Evolutionary conservation across 75 land plant species (phyloP).

Genomic region (Adiantum capillusveneris): DNA sequence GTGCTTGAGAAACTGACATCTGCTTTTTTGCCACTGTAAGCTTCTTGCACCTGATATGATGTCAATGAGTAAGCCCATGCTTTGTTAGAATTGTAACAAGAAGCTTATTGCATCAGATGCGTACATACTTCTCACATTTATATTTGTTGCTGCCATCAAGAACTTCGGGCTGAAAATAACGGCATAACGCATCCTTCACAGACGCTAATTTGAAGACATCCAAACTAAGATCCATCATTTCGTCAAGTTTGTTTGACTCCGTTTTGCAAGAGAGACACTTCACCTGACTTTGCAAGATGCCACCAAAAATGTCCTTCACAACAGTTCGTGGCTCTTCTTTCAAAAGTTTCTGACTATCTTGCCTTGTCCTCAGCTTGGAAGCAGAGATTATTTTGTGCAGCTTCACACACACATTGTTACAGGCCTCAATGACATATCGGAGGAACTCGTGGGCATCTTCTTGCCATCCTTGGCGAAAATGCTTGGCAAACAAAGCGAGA

Average conservation of each 20-base stretch:
- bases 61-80: background rate
- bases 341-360: constrained; percentile 7
- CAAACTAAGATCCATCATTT: constrained; percentile 92
- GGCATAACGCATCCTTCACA: constrained; percentile 57
- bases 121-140: constrained; percentile 64
- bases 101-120: background rate
- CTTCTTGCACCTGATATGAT: constrained; percentile 72
- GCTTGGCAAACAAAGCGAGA: constrained; percentile 62
- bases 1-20: constrained; percentile 79
- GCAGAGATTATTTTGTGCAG: constrained; percentile 36
- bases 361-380: constrained; percentile 7
- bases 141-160: constrained; percentile 93
- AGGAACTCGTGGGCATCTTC: constrained; percentile 99
- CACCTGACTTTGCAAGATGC: constrained; percentile 84
- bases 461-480: constrained; percentile 73
- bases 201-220: constrained; percentile 52
- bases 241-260: constrained; percentile 83
- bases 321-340: constrained; percentile 37
- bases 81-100: background rate
- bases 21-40: constrained; percentile 82
- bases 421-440: constrained; percentile 85
- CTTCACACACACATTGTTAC: constrained; percentile 65
- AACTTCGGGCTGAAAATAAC: constrained; percentile 78
- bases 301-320: constrained; percentile 92
- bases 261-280: constrained; percentile 70